Evolutionary conservation across 1,284 basidiomycete genomes (phyloP).

Genomic region (Apiotrichum mycotoxinovorans): DNA sequence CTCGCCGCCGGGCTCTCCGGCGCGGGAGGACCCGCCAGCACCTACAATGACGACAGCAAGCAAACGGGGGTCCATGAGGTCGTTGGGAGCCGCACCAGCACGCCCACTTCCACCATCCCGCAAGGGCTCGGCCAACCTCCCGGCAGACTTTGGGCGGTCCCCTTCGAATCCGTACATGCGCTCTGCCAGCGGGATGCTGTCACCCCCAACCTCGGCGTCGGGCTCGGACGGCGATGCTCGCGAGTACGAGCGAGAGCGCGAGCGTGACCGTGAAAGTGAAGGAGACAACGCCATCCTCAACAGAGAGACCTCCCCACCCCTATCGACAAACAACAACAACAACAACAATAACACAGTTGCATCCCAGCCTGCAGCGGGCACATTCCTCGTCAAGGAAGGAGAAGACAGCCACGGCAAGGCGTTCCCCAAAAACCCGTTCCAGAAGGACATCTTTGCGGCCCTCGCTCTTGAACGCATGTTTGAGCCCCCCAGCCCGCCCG

Average conservation of each 20-base stretch:
- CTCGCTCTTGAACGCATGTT: constrained; percentile 83
- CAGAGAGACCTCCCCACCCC: constrained; percentile 10
- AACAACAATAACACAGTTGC: not conserved
- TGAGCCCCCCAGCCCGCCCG: constrained; percentile 75
- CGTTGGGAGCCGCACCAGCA: constrained; percentile 35
- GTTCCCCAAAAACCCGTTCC: constrained; percentile 39
- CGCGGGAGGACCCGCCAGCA: constrained; percentile 54
- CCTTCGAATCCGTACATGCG: constrained; percentile 17
- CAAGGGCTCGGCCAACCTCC: constrained; percentile 9
- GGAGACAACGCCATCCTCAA: constrained; percentile 2
- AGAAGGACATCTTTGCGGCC: constrained; percentile 78
- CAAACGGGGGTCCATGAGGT: constrained; percentile 40
- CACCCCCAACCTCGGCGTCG: constrained; percentile 13
- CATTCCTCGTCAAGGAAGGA: constrained; percentile 75
- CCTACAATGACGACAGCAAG: not conserved
- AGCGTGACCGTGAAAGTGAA: not conserved
- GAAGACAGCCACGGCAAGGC: constrained; percentile 55
- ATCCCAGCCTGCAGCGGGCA: constrained; percentile 54
- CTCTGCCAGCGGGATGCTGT: constrained; percentile 16
- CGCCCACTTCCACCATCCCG: constrained; percentile 32
- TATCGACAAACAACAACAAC: constrained; percentile 10
- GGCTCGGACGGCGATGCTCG: constrained; percentile 5
- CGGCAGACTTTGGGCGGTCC: constrained; percentile 11
- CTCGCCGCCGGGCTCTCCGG: constrained; percentile 57
- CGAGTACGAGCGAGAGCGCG: not conserved